A percentile compares a stretch with the other conserved stretches of the same genome.
Conservation (phyloP, 2,329 filamentous ascomycete genomes). For the Paraphaeosphaeria minitans region DNA sequence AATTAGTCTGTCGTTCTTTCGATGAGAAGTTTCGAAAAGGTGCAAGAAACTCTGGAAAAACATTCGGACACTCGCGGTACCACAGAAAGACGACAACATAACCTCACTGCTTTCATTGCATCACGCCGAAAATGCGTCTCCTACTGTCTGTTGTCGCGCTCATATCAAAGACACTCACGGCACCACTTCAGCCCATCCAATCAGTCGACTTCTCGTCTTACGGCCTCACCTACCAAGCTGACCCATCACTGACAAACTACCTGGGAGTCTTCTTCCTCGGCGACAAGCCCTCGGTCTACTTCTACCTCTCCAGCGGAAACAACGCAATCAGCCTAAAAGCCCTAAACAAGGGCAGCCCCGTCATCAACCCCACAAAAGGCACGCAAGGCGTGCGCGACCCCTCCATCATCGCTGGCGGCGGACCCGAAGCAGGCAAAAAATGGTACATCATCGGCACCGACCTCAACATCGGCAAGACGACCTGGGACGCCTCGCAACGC, state of each 20-base stretch:
- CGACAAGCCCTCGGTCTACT: constrained; percentile 59
- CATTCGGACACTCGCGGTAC: too few relatives aligned
- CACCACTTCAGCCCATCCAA: constrained; percentile 18
- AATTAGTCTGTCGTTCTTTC: not conserved
- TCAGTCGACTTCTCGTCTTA: constrained; percentile 28
- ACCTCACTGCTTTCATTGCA: not conserved
- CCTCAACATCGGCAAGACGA: constrained; percentile 59
- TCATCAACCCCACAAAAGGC: constrained; percentile 57
- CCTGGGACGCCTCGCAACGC: constrained; percentile 59
- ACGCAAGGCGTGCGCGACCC: constrained; percentile 61
- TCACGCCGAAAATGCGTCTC: constrained; percentile 20
- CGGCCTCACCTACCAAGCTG: constrained; percentile 26
- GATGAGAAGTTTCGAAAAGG: not conserved
- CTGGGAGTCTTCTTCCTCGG: constrained; percentile 62
- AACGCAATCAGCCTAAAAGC: constrained; percentile 55
- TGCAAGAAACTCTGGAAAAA: not conserved
- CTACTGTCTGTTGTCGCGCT: constrained; percentile 18
- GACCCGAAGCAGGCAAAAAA: constrained; percentile 55
- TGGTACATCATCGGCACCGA: constrained; percentile 64
- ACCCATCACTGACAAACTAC: constrained; percentile 55
- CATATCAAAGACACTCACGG: constrained; percentile 19
- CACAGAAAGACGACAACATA: too few relatives aligned
- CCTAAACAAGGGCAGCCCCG: constrained; percentile 55
- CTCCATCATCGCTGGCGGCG: constrained; percentile 55
- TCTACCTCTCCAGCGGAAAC: constrained; percentile 61